These are phyloP conservation scores for Neonectria coccinea DNA, from an alignment of 2,329 filamentous ascomycete species.

Conservation along the genomic window DNA sequence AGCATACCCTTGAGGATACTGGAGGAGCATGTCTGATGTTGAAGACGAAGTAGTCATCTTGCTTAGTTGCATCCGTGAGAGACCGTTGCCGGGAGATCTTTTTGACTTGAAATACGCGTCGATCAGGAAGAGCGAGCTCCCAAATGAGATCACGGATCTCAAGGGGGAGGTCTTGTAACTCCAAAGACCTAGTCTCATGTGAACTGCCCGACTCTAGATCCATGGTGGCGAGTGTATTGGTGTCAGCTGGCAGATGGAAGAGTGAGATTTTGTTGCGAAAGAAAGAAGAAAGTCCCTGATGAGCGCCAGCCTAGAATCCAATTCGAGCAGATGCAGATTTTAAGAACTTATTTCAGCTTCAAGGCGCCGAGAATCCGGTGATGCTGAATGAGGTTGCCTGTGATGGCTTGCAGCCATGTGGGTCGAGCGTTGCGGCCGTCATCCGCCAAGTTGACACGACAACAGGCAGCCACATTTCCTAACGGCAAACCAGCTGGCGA, in stretches of 20 bases:
- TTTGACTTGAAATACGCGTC: slow-evolving; percentile 49
- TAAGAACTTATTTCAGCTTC: neutral
- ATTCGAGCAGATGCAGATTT: neutral
- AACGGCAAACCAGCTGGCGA: neutral
- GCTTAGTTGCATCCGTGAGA: neutral
- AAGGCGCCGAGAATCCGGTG: slow-evolving; percentile 33
- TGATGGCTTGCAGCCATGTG: slow-evolving; percentile 11
- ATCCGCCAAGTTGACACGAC: slow-evolving; percentile 16
- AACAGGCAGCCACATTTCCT: slow-evolving; percentile 33
- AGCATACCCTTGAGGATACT: slow-evolving; percentile 37
- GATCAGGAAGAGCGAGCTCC: slow-evolving; percentile 42
- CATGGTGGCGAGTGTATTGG: slow-evolving; percentile 21
- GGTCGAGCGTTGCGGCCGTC: slow-evolving; percentile 14
- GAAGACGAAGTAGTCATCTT: slow-evolving; percentile 36
- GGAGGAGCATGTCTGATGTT: slow-evolving; percentile 40
- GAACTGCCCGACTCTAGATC: neutral
- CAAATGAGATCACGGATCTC: slow-evolving; percentile 49
- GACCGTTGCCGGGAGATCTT: slow-evolving; percentile 18
- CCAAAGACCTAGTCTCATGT: neutral
- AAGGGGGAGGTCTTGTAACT: slow-evolving; percentile 36
- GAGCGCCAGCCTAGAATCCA: neutral
- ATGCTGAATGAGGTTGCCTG: slow-evolving; percentile 31
- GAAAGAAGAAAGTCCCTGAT: neutral
- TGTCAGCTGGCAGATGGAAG: neutral
- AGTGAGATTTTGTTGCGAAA: neutral